Base-by-base conservation (phyloP, 306 rosid species). In the Elaeagnus macrophylla region DNA sequence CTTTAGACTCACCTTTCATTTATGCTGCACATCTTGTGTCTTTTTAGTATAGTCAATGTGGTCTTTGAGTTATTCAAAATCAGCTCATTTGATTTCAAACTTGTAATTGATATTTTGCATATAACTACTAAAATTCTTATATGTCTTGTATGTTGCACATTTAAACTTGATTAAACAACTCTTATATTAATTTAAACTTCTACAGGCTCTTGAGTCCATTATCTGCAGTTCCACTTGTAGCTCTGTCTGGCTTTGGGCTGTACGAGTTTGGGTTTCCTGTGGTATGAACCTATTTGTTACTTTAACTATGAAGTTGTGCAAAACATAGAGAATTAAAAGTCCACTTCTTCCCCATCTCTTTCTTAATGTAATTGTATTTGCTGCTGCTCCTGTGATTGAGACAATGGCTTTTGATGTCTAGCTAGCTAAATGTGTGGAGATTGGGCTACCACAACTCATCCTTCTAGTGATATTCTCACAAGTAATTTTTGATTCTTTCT, bases 351-450 rank as follows among this genome's bases (percentile, higher is more conserved):
- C 47, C 48, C 13, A 17, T 60, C 12, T 64, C 17, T 20, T 42
- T 52, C 41, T 41, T 37, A 12, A 12, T 43, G 57, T 51, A 43
- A 63, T 51, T 56, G n/a, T 44, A 57, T 57, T 43, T 37, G 48
- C 36, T 48, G 49, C 42, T 40, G 53, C 50, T 52, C 44, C 25
- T 40, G 56, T 55, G 39, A 41, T 40, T 66, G 15, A 41, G 51
- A 45, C 32, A 1, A 10, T 64, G 45, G 12, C 60, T 67, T 62
- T 36, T 67, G 67, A 41, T 67, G 48, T 73, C 15, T 72, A 91
- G 99, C 77, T 91, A 50, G 82, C 96, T 39, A 77, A 81, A 61
- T 91, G 96, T 51, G 81, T 87, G 49, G 99, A 91, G 83, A 91
- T 91, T 66, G 96, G 99, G 32, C 82, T 91, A 62, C 99, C 99